Evolutionary conservation across 805 yeast species (phyloP).

Genomic region (Ogataea nakhonphanomensis): DNA sequence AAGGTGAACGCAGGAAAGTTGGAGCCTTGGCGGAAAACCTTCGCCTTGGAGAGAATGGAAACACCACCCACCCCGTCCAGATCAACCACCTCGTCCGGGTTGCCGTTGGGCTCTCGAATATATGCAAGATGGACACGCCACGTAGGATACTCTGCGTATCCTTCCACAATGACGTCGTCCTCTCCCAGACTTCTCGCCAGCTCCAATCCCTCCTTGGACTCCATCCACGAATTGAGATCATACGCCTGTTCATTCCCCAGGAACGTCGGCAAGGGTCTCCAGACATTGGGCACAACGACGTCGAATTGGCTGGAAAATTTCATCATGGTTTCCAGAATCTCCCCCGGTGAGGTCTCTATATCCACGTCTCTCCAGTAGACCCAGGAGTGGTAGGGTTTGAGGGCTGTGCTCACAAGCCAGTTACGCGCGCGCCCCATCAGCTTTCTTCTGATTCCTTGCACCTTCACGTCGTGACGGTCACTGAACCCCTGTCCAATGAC

Average conservation of each 20-base stretch:
- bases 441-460: constrained; percentile 80
- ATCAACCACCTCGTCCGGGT: constrained; percentile 60
- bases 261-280: constrained; percentile 95
- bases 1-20: constrained; percentile 83
- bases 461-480: constrained; percentile 81
- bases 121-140: constrained; percentile 83
- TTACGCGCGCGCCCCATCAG: constrained; percentile 85
- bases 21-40: constrained; percentile 72
- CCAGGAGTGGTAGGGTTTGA: constrained; percentile 85
- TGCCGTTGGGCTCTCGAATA: constrained; percentile 57
- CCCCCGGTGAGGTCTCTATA: constrained; percentile 77
- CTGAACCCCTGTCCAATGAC: constrained; percentile 80
- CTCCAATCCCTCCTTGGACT: constrained; percentile 70
- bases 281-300: constrained; percentile 82
- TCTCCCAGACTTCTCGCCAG: constrained; percentile 63
- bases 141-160: constrained; percentile 82
- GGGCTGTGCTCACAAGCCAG: constrained; percentile 72
- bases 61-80: constrained; percentile 89
- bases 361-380: constrained; percentile 90
- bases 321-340: constrained; percentile 73
- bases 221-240: constrained; percentile 96
- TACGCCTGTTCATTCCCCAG: constrained; percentile 91
- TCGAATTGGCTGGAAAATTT: constrained; percentile 54
- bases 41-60: constrained; percentile 71
- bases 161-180: constrained; percentile 86